These are phyloP conservation scores for Ambrosiella xylebori DNA, from an alignment of 2,329 filamentous ascomycete genomes.

Conservation along the genomic window DNA sequence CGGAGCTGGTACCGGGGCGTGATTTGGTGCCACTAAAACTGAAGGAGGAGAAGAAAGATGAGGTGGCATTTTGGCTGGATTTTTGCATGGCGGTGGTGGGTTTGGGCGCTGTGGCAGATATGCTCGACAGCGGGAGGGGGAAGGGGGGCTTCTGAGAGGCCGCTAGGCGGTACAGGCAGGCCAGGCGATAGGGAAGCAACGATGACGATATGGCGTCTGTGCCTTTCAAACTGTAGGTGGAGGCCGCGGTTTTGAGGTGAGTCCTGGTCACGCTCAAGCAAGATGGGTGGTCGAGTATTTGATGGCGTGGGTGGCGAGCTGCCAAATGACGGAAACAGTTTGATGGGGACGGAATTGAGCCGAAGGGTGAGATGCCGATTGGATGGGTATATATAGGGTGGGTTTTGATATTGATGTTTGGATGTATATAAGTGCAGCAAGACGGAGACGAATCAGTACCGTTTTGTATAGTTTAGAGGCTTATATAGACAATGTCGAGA, in stretches of 20 bases:
- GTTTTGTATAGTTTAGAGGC: too few species aligned
- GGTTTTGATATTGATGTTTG: too few species aligned
- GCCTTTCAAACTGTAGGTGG: background rate
- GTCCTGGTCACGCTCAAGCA: background rate
- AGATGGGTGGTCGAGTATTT: too few species aligned
- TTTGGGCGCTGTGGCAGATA: background rate
- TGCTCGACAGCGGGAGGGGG: background rate
- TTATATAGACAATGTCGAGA: too few species aligned
- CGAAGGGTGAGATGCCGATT: too few species aligned
- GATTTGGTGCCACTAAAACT: constrained; percentile 18
- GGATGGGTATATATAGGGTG: too few species aligned
- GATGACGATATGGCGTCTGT: background rate
- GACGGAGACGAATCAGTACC: too few species aligned
- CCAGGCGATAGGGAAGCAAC: background rate
- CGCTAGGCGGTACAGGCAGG: background rate
- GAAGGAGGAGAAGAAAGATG: constrained; percentile 20
- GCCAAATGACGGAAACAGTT: background rate
- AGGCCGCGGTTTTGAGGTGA: background rate
- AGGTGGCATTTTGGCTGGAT: constrained; percentile 19
- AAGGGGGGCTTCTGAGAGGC: background rate
- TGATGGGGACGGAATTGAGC: too few species aligned
- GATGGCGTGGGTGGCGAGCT: background rate
- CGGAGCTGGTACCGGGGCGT: constrained; percentile 23
- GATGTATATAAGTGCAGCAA: too few species aligned
- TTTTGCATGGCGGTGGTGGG: constrained; percentile 9